Evolutionary conservation across 495 filamentous ascomycete genomes (phyloP).

Genomic region (Beverwykella pulmonaria): DNA sequence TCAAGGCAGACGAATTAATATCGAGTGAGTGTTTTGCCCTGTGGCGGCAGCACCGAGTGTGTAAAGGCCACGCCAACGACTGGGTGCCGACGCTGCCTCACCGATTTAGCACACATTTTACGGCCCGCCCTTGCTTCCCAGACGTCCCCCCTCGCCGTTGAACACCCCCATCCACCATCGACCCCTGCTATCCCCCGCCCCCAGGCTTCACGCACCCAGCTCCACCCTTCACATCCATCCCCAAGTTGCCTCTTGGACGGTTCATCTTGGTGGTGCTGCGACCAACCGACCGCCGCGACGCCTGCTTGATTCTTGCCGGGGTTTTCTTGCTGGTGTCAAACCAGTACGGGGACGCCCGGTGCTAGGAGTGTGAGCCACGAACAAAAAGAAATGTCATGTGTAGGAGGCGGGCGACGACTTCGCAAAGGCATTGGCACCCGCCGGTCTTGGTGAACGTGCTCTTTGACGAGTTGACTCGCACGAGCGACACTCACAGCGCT

Average conservation of each 20-base stretch:
- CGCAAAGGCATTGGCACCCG: conserved; percentile 46
- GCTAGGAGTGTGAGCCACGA: conserved; percentile 16
- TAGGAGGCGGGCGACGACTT: conserved; percentile 37
- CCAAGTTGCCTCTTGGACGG: background rate
- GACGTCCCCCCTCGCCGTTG: background rate
- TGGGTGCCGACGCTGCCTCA: background rate
- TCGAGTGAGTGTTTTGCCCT: conserved; percentile 19
- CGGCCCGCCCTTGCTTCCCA: conserved; percentile 23
- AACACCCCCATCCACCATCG: background rate
- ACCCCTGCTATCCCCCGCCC: background rate
- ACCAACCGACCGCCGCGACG: background rate
- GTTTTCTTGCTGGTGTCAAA: conserved; percentile 25
- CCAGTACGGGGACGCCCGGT: conserved; percentile 34
- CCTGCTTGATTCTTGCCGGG: background rate
- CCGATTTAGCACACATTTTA: background rate
- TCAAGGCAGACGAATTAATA: conserved; percentile 7
- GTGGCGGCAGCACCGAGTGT: background rate
- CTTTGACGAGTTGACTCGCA: conserved; percentile 19
- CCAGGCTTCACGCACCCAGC: background rate
- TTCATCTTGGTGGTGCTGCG: background rate
- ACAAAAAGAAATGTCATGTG: conserved; percentile 38
- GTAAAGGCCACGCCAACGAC: background rate
- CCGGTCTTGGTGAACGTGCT: conserved; percentile 39
- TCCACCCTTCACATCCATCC: background rate
- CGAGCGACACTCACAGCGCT: background rate